Evolutionary conservation across 2,329 filamentous ascomycete species (phyloP), one percentile per base, ranked within the genome.

Genomic region (Penicillium sp.): DNA sequence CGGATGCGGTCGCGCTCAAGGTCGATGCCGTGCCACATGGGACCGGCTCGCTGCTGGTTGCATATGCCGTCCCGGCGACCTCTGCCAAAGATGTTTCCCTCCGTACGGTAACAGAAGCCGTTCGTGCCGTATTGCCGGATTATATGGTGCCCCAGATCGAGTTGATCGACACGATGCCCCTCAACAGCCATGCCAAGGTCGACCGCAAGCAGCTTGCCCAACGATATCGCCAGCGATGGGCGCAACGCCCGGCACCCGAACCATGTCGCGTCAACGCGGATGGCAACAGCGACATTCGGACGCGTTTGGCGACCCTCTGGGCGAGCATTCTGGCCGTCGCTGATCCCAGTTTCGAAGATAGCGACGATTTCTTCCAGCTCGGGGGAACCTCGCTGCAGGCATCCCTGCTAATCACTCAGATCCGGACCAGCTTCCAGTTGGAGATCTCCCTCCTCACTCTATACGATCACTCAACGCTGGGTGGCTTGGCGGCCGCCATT

Each of bases 131-230:
- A n/a, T n/a, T n/a, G 17, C 88, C 90, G 0, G 80, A 81, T 11
- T 92, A 91, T 73, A 88, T 90, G 2, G 84, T 92, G 0, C 90
- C 90, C 0, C 86, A 84, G 2, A 84, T 90, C 60, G 87, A 92
- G 37, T 80, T 87, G 0, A 83, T 92, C 54, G 79, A 84, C 45
- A 84, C 84, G 60, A 81, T 92, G 47, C 89, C 89, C 1, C 75
- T 92, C 5, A 91, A 89, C 70, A 87, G 86, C 7, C 90, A 90
- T 65, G 88, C 88, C 63, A 92, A 92, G 75, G 84, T 91, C 1
- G 70, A 71, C 39, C 64, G 69, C 20, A 61, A 62, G 28, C 37
- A 51, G 2, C 48, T 71, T 14, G 48, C 47, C 7, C 31, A 53
- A 20, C 15, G 54, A 8, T 66, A 66, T 41, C 52, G 42, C 20